Evolutionary conservation across 2,329 filamentous ascomycete genomes (phyloP), one percentile per base, ranked within the genome.

Genomic region (Coniochaeta prunicola): DNA sequence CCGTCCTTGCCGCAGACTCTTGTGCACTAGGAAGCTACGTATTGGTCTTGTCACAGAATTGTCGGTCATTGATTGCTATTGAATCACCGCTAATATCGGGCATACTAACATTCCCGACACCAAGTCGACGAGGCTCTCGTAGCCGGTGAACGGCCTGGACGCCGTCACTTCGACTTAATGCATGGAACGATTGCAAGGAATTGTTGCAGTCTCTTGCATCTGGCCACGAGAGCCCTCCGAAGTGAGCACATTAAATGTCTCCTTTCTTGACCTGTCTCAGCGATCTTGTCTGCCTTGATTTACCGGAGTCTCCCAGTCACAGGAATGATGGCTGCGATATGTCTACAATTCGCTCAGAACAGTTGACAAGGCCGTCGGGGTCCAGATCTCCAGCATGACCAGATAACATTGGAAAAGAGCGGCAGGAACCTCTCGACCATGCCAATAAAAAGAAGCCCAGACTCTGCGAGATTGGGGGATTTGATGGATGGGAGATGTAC

Each of bases 391-490:
- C 50, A 26, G 12, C 5, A 5, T 48, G 12, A 7, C 42, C 24
- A 50, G 45, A 50, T 50, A 50, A 26, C 21, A 50, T 50, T 30
- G 21, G 5, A 36, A 55, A 55, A n/a, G 8, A 31, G 26, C 48
- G 48, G 10, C 30, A n/a, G 36, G n/a, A 31, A 36, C 21, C 31
- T 34, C 28, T 55, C 30, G 30, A 55, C 53, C 19, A 38, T 56
- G 19, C 36, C 54, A 56, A 56, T 56, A 56, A 33, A 56, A 6
- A 56, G 5, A 17, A 40, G 54, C 36, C 54, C 34, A 42, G 53
- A 55, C 53, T 50, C 45, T 55, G 28, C 53, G 9, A 38, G 54
- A 26, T 30, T 56, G 33, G 33, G 33, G 19, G 30, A 42, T 45
- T 34, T 33, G 26, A 38, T 56, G 21, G 34, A 42, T n/a, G 54